Base-by-base conservation (phyloP, 202 grass and related monocot species). In the Digitaria exilis region DNA sequence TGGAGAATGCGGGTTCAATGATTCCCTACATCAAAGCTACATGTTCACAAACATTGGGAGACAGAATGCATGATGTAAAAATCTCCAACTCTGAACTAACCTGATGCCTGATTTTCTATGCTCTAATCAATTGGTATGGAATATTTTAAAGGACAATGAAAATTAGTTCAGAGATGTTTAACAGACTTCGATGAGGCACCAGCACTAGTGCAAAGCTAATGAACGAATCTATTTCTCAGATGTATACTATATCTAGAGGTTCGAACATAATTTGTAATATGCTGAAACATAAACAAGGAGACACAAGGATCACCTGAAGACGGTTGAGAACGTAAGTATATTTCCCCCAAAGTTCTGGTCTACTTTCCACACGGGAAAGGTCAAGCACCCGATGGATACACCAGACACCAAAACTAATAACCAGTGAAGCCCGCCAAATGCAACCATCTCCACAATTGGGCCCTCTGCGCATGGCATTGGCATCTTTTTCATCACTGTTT, bases 341-440 rank as follows among this genome's bases (percentile, higher is more conserved):
- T 82, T 98, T 98, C 30, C 96, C 93, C 96, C 91, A 94, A 51
- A 98, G 85, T 61, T 98, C 96, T 46, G 93, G 96, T 78, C 96
- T 90, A 30, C 85, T 98, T 84, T 98, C 93, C 54, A 84, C 89
- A 22, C 70, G 71, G 13, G 85, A 92, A 30, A 98, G 66, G 67
- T 96, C 85, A 13, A 98, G 66, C 41, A 92, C 87, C 45, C 89
- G 77, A 32, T 56, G 81, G 30, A 90, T 79, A 44, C 91, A 96
- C 96, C 93, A 96, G 50, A 94, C 91, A 80, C 93, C 91, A 39
- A 98, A 98, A 67, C 91, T 96, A 14, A 90, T 30, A 72, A 90
- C 48, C 21, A 98, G 73, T 2, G 91, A 77, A 52, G 78, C 83
- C 66, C 55, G 80, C 91, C 93, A 96, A 82, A 92, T 26, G 17